Percentiles rank a stretch among this genome's conserved stretches.
phyloP scores from a whole-genome alignment of 371 early-diverging fungal species.

The Saksenaea oblongispora region DNA sequence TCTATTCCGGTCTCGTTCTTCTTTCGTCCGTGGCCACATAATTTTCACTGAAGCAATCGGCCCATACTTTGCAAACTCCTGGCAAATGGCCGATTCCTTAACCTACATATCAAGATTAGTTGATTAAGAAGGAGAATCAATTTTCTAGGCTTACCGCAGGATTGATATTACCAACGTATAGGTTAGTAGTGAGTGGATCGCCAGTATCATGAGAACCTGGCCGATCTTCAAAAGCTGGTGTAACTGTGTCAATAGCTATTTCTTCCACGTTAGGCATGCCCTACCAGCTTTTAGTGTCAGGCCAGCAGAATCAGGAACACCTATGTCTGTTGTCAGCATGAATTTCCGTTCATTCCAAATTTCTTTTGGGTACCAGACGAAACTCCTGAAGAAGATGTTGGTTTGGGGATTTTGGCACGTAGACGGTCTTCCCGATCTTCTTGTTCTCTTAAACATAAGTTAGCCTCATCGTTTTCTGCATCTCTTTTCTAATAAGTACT shows the following conservation, averaged over 20 bases:
- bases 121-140: neutral
- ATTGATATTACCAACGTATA: slow-evolving; percentile 87
- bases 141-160: slow-evolving; percentile 35
- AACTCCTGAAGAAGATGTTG: slow-evolving; percentile 8
- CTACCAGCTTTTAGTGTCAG: slow-evolving; percentile 41
- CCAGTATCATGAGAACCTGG: slow-evolving; percentile 72
- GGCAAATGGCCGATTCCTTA: slow-evolving; percentile 72
- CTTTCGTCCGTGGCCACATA: slow-evolving; percentile 92
- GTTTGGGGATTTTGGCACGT: slow-evolving; percentile 22
- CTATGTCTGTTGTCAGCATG: neutral
- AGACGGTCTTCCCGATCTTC: slow-evolving; percentile 40
- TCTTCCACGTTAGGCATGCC: neutral
- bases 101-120: slow-evolving; percentile 26
- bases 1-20: slow-evolving; percentile 76
- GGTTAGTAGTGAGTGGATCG: slow-evolving; percentile 83
- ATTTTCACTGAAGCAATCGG: slow-evolving; percentile 94
- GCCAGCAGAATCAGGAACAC: neutral
- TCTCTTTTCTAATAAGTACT: slow-evolving; percentile 24
- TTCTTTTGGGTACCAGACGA: slow-evolving; percentile 4
- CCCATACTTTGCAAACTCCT: slow-evolving; percentile 81
- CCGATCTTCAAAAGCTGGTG: slow-evolving; percentile 41
- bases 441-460: slow-evolving; percentile 34
- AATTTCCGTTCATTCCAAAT: neutral
- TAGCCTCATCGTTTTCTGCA: neutral
- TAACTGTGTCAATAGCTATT: neutral